Base-by-base conservation (phyloP, 2,329 filamentous ascomycete species). In the Cercospora sesami region DNA sequence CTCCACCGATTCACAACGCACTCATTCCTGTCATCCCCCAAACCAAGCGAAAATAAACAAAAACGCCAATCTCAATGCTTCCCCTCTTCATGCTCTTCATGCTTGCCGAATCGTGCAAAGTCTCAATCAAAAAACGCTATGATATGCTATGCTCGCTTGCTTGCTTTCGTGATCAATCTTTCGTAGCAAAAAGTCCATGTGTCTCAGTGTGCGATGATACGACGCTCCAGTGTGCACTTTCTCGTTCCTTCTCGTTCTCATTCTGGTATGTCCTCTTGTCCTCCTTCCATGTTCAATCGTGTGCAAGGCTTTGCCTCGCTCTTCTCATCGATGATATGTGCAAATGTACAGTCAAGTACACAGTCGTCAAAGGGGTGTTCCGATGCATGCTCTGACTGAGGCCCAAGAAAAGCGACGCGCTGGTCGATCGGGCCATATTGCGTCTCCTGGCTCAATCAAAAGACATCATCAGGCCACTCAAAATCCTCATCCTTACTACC, bases 381-480 rank as follows among this genome's bases (percentile, higher is more conserved):
- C 14, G 2, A 39, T 39, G 33, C 33, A 16, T 36, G 39, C 6
- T 7, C n/a, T n/a, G n/a, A n/a, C n/a, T n/a, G n/a, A n/a, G n/a
- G n/a, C n/a, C n/a, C n/a, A n/a, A n/a, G n/a, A n/a, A n/a, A n/a
- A n/a, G n/a, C n/a, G n/a, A n/a, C n/a, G n/a, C n/a, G n/a, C n/a
- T n/a, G n/a, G n/a, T n/a, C n/a, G n/a, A n/a, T n/a, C n/a, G n/a
- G n/a, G n/a, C n/a, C n/a, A n/a, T n/a, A n/a, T n/a, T n/a, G n/a
- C n/a, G n/a, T n/a, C n/a, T n/a, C n/a, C n/a, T 42, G 14, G 39
- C 42, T 68, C 30, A 2, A 1, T 31, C 59, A 68, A 26, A 68
- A 68, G 5, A 68, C 66, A 65, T 68, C 66, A 39, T 68, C 66
- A 4, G 66, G 66, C 66, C 66, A 68, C 30, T 68, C 45, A 58